A percentile compares a stretch with the other conserved stretches of the same genome.
These are phyloP conservation scores for Cenchrus fungigraminus DNA, from an alignment of 176 grass and related monocot species.

Conservation along the genomic window DNA sequence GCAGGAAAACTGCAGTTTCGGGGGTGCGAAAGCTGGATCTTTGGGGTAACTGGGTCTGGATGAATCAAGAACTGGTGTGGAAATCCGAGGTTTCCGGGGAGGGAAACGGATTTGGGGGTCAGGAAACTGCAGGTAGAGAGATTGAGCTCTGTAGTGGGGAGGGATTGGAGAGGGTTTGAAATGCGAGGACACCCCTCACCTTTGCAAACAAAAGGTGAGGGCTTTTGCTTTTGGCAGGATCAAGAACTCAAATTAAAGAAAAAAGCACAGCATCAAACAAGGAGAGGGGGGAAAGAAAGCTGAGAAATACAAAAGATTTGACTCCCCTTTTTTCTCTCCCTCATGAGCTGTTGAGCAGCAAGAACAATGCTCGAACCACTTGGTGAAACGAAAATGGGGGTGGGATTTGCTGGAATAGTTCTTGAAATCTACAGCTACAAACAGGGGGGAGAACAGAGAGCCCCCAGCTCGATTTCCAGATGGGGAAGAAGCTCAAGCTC, in stretches of 20 bases:
- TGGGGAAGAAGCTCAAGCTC: slow-evolving; percentile 30
- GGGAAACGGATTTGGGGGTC: neutral
- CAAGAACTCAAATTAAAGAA: slow-evolving; percentile 79
- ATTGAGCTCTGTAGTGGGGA: slow-evolving; percentile 23
- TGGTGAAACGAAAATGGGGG: neutral
- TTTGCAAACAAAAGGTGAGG: slow-evolving; percentile 48
- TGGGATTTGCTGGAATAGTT: neutral
- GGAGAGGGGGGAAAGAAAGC: neutral
- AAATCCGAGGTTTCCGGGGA: slow-evolving; percentile 33
- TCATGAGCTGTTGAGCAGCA: neutral
- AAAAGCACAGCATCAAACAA: slow-evolving; percentile 18
- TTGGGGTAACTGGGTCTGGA: neutral
- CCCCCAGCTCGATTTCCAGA: neutral
- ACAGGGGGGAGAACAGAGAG: neutral
- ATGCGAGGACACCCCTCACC: slow-evolving; percentile 42
- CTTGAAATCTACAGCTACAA: slow-evolving; percentile 38
- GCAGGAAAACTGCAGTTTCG: slow-evolving; percentile 31
- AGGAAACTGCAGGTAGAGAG: slow-evolving; percentile 19
- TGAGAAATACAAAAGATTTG: slow-evolving; percentile 47
- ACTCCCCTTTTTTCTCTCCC: slow-evolving; percentile 24
- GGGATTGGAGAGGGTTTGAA: slow-evolving; percentile 42
- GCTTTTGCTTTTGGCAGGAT: slow-evolving; percentile 62
- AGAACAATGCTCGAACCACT: slow-evolving; percentile 15
- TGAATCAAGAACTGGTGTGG: slow-evolving; percentile 21
- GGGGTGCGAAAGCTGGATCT: slow-evolving; percentile 43